Evolutionary conservation across 2,329 filamentous ascomycete genomes (phyloP), one percentile per base, ranked within the genome.

Genomic region (Trichoderma sp.): DNA sequence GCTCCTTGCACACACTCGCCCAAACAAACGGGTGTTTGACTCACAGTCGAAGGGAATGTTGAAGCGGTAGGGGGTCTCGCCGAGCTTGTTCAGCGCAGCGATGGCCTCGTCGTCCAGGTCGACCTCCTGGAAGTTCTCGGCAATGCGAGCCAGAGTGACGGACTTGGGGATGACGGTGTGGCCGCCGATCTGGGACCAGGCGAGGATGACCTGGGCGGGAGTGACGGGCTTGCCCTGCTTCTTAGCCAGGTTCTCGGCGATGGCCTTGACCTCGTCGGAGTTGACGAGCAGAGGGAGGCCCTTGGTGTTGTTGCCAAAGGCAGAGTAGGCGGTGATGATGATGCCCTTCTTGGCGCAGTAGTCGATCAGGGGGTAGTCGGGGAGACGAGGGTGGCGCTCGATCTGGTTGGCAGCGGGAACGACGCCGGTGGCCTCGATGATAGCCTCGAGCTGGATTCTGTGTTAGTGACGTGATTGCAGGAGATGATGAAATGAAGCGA

Each of bases 111-210:
- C 81, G 53, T 80, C 79, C 68, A 92, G 80, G 74, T 91, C 84
- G 59, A 89, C 83, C 77, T 91, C 85, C 80, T 89, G 81, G 75
- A 89, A 92, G 83, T 93, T 93, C 74, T 83, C 84, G 74, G 86
- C 81, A 72, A 93, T 93, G 68, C 91, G 86, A 37, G 83, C 82
- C 59, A 87, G 83, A 67, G 86, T 92, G 70, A 92, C 89, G 22
- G 86, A 89, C 84, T 93, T 93, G 74, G 91, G 91, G 73, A 93
- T 92, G 72, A 93, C 90, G 72, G 83, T 87, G 79, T 89, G 89
- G 65, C 88, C 89, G 72, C 87, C 78, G 53, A 83, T 72, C 79
- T 84, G 76, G 81, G 81, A 77, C 87, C 88, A 89, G 81, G 89
- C 76, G 80, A 88, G 77, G 83, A 83, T 74, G 70, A 82, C 80